phyloP scores from a whole-genome alignment of 352 stramenopile species.

The Phytophthora sojae region DNA sequence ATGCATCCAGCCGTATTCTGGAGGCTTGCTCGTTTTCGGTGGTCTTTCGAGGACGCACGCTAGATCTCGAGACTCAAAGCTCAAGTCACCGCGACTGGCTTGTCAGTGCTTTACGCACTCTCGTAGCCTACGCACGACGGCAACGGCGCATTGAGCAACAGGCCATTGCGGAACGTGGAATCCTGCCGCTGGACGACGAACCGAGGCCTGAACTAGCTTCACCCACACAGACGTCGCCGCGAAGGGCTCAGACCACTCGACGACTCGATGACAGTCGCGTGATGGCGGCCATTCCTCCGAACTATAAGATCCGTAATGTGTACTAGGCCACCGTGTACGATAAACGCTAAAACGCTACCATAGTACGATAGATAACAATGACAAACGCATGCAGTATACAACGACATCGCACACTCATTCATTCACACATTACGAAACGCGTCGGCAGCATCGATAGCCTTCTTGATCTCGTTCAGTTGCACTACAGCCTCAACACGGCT shows the following conservation, averaged over 20 bases:
- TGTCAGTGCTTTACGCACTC: constrained; percentile 75
- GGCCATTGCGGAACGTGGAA: constrained; percentile 72
- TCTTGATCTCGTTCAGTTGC: constrained; percentile 79
- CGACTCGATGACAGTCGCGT: constrained; percentile 13
- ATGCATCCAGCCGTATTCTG: constrained; percentile 47
- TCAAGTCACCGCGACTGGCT: constrained; percentile 84
- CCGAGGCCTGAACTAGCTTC: constrained; percentile 4
- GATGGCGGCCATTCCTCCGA: constrained; percentile 31
- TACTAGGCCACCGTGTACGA: constrained; percentile 40
- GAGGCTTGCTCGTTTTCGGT: constrained; percentile 76
- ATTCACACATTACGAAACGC: constrained; percentile 42
- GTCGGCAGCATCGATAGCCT: constrained; percentile 39
- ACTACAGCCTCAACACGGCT: constrained; percentile 71
- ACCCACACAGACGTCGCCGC: constrained; percentile 11
- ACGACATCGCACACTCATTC: constrained; percentile 1
- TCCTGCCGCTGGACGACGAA: constrained; percentile 54
- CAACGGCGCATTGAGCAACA: constrained; percentile 79
- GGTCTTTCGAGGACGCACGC: constrained; percentile 75
- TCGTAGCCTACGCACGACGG: constrained; percentile 75
- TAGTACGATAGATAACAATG: constrained; percentile 21
- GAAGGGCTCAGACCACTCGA: constrained; percentile 12
- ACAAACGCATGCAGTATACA: constrained; percentile 12
- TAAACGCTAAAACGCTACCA: constrained; percentile 22
- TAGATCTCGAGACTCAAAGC: constrained; percentile 84
- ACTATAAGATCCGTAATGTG: constrained; percentile 43